Conservation (phyloP, 306 rosid species). For the Ormosia semicastrata region DNA sequence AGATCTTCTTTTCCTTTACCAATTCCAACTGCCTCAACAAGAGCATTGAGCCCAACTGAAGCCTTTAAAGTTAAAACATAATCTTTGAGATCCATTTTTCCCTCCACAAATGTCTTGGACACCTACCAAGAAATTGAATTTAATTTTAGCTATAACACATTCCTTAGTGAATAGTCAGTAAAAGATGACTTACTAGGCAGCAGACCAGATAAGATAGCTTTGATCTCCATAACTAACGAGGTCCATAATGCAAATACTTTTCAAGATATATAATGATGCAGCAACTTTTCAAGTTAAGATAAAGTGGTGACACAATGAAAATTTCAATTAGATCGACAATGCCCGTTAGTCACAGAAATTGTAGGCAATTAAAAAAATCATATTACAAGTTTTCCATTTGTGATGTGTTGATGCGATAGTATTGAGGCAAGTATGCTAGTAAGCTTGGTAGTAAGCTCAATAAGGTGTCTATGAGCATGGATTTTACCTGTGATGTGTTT, state of each 20-base stretch:
- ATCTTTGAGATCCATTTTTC: conserved; percentile 51
- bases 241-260: not conserved
- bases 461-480: too few relatives aligned
- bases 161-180: not conserved
- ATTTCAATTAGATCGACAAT: not conserved
- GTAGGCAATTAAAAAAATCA: not conserved
- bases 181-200: not conserved
- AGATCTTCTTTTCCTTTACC: conserved; percentile 69
- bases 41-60: conserved; percentile 48
- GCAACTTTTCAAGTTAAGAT: not conserved
- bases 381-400: not conserved
- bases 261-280: not conserved
- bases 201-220: too few relatives aligned
- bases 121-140: conserved; percentile 38
- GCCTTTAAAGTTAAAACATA: conserved; percentile 49
- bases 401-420: too few relatives aligned
- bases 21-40: conserved; percentile 60
- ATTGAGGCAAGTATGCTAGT: too few relatives aligned
- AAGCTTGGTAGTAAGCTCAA: too few relatives aligned
- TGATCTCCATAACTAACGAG: not conserved
- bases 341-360: not conserved
- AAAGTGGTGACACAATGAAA: not conserved
- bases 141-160: not conserved
- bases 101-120: conserved; percentile 45
- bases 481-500: too few relatives aligned